A percentile compares a stretch with the other conserved stretches of the same genome.
These are phyloP conservation scores for Diophrys sp. DNA, from an alignment of 73 alveolate genomes.

Conservation along the genomic window DNA sequence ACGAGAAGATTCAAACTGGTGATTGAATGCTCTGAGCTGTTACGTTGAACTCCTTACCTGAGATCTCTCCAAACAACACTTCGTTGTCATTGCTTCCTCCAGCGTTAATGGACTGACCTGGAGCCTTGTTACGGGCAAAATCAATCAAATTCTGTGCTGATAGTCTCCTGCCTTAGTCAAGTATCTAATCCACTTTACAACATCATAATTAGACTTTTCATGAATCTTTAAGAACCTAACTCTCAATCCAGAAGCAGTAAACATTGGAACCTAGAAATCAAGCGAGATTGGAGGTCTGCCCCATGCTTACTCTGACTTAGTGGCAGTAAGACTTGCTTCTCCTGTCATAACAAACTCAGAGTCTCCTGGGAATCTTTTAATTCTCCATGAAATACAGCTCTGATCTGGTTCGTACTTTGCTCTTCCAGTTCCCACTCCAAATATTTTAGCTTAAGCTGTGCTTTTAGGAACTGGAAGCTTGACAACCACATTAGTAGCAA, in stretches of 20 bases:
- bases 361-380: conserved; percentile 82
- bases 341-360: conserved; percentile 75
- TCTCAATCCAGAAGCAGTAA: conserved; percentile 95
- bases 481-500: conserved; percentile 85
- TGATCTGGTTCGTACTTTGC: conserved; percentile 95
- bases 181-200: conserved; percentile 95
- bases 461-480: conserved; percentile 95
- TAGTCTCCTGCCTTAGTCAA: conserved; percentile 95
- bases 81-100: conserved; percentile 62
- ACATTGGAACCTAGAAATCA: conserved; percentile 96
- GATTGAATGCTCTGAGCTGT: conserved; percentile 53
- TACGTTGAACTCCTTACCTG: conserved; percentile 19
- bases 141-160: conserved; percentile 86
- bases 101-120: conserved; percentile 61
- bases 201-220: conserved; percentile 90
- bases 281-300: conserved; percentile 90
- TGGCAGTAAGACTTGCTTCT: conserved; percentile 65
- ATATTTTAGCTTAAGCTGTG: conserved; percentile 78
- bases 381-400: conserved; percentile 86
- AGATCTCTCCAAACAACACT: conserved; percentile 74
- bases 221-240: conserved; percentile 91
- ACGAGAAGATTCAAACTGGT: conserved; percentile 54
- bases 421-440: conserved; percentile 88
- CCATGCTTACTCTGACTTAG: conserved; percentile 83
- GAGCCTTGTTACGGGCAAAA: conserved; percentile 39